Percentiles rank a stretch among this genome's conserved stretches.
These are phyloP conservation scores for Elsinoe necatrix DNA, from an alignment of 2,329 filamentous ascomycete genomes.

Conservation along the genomic window DNA sequence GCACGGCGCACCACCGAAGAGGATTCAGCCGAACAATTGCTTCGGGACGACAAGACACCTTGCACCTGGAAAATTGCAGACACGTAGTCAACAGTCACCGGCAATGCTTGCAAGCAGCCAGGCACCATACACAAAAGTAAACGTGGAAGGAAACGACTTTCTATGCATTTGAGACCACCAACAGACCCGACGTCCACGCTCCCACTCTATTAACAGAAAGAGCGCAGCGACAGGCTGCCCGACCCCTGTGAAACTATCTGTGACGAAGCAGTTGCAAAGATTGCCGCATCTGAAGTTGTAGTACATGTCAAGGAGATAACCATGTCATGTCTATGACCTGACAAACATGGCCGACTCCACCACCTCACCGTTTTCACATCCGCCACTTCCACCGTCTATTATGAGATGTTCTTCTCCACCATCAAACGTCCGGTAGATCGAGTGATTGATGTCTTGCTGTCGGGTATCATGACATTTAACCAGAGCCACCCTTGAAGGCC, in stretches of 20 bases:
- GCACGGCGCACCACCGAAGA: background rate
- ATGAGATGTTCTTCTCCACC: slow-evolving; percentile 1
- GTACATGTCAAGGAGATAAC: slow-evolving; percentile 14
- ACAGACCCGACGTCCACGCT: slow-evolving; percentile 12
- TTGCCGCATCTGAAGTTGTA: slow-evolving; percentile 16
- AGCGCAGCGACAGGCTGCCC: slow-evolving; percentile 15
- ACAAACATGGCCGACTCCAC: slow-evolving; percentile 5
- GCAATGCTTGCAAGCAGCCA: background rate
- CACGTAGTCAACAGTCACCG: background rate
- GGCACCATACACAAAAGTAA: background rate
- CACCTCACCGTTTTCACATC: slow-evolving; percentile 5
- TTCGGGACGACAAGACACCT: background rate
- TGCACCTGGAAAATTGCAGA: background rate
- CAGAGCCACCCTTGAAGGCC: slow-evolving; percentile 72
- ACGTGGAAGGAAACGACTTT: slow-evolving; percentile 7
- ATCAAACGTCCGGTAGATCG: slow-evolving; percentile 10
- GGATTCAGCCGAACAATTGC: slow-evolving; percentile 8
- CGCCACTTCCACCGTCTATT: slow-evolving; percentile 8
- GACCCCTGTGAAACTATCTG: slow-evolving; percentile 11
- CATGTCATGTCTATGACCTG: slow-evolving; percentile 1
- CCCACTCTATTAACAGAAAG: slow-evolving; percentile 11
- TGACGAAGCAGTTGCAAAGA: slow-evolving; percentile 15
- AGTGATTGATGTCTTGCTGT: background rate
- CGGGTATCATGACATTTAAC: slow-evolving; percentile 26
- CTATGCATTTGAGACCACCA: slow-evolving; percentile 16